Conservation (phyloP, 2,329 filamentous ascomycete species). For the Lecanicillium sp. region DNA sequence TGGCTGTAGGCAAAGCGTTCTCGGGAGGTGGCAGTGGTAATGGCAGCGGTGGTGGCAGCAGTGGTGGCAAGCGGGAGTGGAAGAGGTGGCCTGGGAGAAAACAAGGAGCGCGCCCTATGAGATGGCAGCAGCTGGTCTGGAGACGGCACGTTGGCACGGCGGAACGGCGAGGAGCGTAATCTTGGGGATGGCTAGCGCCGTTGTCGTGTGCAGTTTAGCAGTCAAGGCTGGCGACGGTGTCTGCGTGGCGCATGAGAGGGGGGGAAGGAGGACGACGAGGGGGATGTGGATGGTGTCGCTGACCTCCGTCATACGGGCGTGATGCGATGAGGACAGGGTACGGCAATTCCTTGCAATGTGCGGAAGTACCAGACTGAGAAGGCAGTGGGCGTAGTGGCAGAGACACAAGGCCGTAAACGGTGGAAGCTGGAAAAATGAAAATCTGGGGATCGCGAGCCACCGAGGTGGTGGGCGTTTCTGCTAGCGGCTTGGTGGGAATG, state of each 20-base stretch:
- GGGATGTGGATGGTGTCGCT: not conserved
- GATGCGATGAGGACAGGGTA: not conserved
- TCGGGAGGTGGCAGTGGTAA: conserved; percentile 1
- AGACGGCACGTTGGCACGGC: not conserved
- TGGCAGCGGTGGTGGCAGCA: too few species aligned
- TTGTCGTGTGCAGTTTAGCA: conserved; percentile 2
- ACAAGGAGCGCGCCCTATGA: conserved; percentile 5
- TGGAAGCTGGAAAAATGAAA: too few species aligned
- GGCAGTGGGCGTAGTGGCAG: too few species aligned
- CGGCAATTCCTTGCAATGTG: too few species aligned
- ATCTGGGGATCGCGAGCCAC: too few species aligned
- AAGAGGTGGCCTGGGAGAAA: not conserved
- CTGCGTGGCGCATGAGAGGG: too few species aligned
- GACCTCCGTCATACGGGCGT: not conserved
- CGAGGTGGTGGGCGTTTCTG: too few species aligned
- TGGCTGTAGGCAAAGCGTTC: not conserved
- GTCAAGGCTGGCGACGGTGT: not conserved
- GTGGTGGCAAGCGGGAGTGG: too few species aligned
- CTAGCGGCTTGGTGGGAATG: too few species aligned
- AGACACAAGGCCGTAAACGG: too few species aligned
- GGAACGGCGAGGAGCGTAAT: conserved; percentile 5
- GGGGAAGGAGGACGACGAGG: conserved; percentile 3
- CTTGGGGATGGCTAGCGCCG: conserved; percentile 8
- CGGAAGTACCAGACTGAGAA: too few species aligned
- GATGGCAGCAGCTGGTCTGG: not conserved